Conservation (phyloP, 2,329 filamentous ascomycete genomes). For the Drechslerella coelobrocha region DNA sequence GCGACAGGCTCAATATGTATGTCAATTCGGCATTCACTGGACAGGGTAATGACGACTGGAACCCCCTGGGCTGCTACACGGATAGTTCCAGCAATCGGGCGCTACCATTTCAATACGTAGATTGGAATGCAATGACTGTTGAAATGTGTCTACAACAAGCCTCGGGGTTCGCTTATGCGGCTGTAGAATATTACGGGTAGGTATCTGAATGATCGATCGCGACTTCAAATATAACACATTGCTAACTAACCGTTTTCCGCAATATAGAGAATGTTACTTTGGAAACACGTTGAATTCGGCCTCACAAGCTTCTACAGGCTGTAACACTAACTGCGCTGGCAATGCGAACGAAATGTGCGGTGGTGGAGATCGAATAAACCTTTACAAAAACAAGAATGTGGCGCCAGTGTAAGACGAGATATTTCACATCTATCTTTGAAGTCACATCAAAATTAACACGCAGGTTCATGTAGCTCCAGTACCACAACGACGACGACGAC, state of each 20-base stretch:
- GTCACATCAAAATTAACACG: too few species aligned
- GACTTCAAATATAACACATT: too few species aligned
- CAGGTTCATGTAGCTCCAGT: too few species aligned
- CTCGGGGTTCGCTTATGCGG: constrained; percentile 13
- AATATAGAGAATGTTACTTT: constrained; percentile 12
- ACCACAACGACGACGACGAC: neutral
- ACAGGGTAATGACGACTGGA: constrained; percentile 18
- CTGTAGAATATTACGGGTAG: constrained; percentile 16
- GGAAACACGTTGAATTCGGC: constrained; percentile 8
- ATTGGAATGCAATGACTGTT: constrained; percentile 25
- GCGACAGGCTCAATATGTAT: constrained; percentile 4
- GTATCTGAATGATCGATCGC: neutral
- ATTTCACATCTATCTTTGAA: too few species aligned
- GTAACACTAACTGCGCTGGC: constrained; percentile 15
- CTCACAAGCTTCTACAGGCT: constrained; percentile 1
- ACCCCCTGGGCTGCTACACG: constrained; percentile 10
- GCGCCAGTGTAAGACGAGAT: too few species aligned
- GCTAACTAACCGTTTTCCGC: neutral
- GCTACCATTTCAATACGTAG: neutral
- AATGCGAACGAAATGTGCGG: constrained; percentile 20
- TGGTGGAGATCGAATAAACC: neutral
- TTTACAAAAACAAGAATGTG: too few species aligned
- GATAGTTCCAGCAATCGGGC: constrained; percentile 4
- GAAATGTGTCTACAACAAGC: constrained; percentile 9
- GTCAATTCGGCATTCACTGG: constrained; percentile 9